Evolutionary conservation across 108 stramenopile genomes (phyloP).

Genomic region (Pseudonitzschia pungens): DNA sequence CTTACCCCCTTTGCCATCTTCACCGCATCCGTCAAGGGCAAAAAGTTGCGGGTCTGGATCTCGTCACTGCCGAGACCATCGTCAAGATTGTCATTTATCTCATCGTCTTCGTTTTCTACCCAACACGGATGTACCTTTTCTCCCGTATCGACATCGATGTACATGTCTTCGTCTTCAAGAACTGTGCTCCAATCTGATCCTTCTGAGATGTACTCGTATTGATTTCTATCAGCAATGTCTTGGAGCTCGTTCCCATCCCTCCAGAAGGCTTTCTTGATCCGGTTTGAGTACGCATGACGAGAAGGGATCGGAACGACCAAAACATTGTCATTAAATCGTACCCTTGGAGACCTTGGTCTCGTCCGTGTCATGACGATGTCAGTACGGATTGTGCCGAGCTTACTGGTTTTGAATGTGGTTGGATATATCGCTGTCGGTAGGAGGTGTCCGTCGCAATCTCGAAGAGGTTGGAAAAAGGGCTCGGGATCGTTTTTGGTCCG

Average conservation of each 20-base stretch:
- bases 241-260: constrained; percentile 51
- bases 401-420: neutral
- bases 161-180: constrained; percentile 80
- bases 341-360: neutral
- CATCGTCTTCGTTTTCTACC: constrained; percentile 21
- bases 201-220: constrained; percentile 68
- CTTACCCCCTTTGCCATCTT: too few relatives aligned
- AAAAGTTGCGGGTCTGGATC: too few relatives aligned
- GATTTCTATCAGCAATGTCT: constrained; percentile 61
- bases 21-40: too few relatives aligned
- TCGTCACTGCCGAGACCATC: neutral
- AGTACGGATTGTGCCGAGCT: neutral
- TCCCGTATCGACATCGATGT: constrained; percentile 35
- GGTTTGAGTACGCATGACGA: constrained; percentile 59
- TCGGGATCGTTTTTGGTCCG: neutral
- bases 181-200: constrained; percentile 72
- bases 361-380: neutral
- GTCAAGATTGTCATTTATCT: neutral
- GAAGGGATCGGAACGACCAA: constrained; percentile 67
- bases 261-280: constrained; percentile 58
- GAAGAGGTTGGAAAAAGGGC: constrained; percentile 8
- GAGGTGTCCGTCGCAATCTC: neutral
- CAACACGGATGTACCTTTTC: constrained; percentile 52
- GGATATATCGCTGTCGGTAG: neutral
- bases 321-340: constrained; percentile 33